A percentile compares a stretch with the other conserved stretches of the same genome.
phyloP scores from a whole-genome alignment of 345 rosid genomes.

The Ricinus communis region DNA sequence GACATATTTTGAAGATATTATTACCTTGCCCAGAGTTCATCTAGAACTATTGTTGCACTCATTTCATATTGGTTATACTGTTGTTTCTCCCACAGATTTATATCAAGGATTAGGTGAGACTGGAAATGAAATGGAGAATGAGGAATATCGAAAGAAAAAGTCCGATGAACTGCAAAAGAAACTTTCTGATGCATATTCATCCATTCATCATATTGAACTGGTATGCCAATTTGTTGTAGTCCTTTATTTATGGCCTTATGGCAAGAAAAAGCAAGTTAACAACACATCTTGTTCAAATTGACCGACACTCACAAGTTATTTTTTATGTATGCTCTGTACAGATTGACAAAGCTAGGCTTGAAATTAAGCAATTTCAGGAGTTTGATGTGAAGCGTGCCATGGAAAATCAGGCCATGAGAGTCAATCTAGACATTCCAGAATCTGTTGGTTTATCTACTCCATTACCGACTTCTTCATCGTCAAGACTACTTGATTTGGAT shows the following conservation, averaged over 20 bases:
- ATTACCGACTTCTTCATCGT: conserved; percentile 46
- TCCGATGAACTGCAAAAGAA: conserved; percentile 73
- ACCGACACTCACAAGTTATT: conserved; percentile 8
- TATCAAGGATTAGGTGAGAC: conserved; percentile 73
- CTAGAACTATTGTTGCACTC: background rate
- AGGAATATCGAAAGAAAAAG: conserved; percentile 70
- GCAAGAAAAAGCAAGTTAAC: background rate
- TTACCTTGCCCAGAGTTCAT: background rate
- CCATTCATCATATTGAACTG: conserved; percentile 82
- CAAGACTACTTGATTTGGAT: conserved; percentile 48
- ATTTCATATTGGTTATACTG: background rate
- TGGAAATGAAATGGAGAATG: conserved; percentile 92
- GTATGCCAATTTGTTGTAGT: conserved; percentile 26
- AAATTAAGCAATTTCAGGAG: conserved; percentile 45
- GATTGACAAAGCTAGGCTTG: conserved; percentile 68
- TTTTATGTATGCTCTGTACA: conserved; percentile 31
- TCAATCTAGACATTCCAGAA: conserved; percentile 80
- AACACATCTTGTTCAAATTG: background rate
- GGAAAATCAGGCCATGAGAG: conserved; percentile 46
- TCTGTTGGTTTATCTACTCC: conserved; percentile 71
- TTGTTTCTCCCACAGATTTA: conserved; percentile 41
- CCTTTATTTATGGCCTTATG: background rate
- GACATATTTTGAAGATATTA: background rate
- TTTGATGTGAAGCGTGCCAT: conserved; percentile 40
- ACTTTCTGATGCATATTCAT: conserved; percentile 86